Evolutionary conservation across 768 basidiomycete species (phyloP).

Genomic region (Peribolospora kevripleyi): DNA sequence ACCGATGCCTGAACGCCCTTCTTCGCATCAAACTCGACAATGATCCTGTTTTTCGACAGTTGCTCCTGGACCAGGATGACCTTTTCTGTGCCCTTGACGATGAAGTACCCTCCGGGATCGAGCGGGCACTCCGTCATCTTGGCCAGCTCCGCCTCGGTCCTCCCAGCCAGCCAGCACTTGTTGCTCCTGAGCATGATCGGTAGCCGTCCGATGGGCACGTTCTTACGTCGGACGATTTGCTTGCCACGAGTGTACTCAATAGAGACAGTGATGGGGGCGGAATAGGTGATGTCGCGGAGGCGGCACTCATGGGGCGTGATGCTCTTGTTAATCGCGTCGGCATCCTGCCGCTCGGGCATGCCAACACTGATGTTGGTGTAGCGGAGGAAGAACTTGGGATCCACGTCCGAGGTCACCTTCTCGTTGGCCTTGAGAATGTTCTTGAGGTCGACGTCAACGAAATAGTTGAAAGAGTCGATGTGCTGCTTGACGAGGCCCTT

Average conservation of each 20-base stretch:
- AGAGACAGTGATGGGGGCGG: conserved; percentile 75
- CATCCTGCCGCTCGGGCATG: conserved; percentile 68
- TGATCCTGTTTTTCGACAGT: conserved; percentile 94
- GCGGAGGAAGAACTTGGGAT: conserved; percentile 79
- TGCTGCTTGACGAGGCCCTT: conserved; percentile 99
- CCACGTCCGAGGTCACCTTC: conserved; percentile 86
- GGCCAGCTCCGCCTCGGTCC: conserved; percentile 58
- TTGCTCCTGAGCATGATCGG: conserved; percentile 93
- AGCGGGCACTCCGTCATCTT: conserved; percentile 88
- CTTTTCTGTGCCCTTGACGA: conserved; percentile 97
- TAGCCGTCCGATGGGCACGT: conserved; percentile 66
- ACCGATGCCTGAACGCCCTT: conserved; percentile 91
- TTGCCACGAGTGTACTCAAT: conserved; percentile 85
- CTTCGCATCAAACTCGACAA: conserved; percentile 75
- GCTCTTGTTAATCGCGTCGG: conserved; percentile 46
- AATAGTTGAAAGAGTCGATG: conserved; percentile 96
- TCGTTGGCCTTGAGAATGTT: conserved; percentile 84
- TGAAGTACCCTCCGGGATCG: conserved; percentile 98
- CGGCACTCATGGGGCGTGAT: conserved; percentile 96
- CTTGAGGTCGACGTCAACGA: conserved; percentile 89
- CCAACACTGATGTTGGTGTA: conserved; percentile 90
- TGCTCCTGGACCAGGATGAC: conserved; percentile 98
- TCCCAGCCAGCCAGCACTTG: conserved; percentile 69
- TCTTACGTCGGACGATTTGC: conserved; percentile 54
- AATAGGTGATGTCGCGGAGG: conserved; percentile 79